A percentile compares a stretch with the other conserved stretches of the same genome.
Evolutionary conservation across 2,329 filamentous ascomycete genomes (phyloP).

Genomic region (Phymatotrichopsis omnivora): DNA sequence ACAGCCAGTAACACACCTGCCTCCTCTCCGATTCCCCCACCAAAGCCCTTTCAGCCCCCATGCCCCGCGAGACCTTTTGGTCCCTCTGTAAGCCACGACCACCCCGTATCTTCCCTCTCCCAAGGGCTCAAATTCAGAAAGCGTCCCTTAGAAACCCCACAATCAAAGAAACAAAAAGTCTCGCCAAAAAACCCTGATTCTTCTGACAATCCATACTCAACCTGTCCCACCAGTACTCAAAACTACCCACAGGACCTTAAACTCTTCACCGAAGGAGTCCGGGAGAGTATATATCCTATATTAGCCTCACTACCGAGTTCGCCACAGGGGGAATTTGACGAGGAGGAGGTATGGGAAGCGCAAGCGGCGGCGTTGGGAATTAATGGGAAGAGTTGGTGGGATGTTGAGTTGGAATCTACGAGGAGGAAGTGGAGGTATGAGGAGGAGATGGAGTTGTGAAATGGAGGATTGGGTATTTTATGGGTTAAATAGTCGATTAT

Average conservation of each 20-base stretch:
- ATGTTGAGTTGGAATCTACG: constrained; percentile 20
- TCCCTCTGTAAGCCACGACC: too few species aligned
- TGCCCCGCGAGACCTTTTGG: too few species aligned
- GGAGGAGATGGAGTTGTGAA: constrained; percentile 19
- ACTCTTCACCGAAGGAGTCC: not conserved
- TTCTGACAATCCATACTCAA: not conserved
- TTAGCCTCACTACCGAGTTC: not conserved
- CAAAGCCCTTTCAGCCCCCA: too few species aligned
- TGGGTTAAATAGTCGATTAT: too few species aligned
- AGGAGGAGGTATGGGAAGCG: constrained; percentile 13
- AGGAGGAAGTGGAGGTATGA: constrained; percentile 22
- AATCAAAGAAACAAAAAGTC: not conserved
- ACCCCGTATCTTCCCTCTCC: too few species aligned
- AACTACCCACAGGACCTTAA: not conserved
- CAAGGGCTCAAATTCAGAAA: too few species aligned
- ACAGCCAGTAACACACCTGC: constrained; percentile 14
- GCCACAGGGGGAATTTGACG: not conserved
- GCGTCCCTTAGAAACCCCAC: not conserved
- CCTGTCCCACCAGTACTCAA: not conserved
- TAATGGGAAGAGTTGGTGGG: constrained; percentile 23
- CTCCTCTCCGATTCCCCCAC: constrained; percentile 3
- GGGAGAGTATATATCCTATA: not conserved
- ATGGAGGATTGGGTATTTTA: too few species aligned
- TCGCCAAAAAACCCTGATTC: not conserved
- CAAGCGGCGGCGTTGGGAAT: constrained; percentile 16